Evolutionary conservation across 306 rosid species (phyloP).

Genomic region (Arachis stenosperma): DNA sequence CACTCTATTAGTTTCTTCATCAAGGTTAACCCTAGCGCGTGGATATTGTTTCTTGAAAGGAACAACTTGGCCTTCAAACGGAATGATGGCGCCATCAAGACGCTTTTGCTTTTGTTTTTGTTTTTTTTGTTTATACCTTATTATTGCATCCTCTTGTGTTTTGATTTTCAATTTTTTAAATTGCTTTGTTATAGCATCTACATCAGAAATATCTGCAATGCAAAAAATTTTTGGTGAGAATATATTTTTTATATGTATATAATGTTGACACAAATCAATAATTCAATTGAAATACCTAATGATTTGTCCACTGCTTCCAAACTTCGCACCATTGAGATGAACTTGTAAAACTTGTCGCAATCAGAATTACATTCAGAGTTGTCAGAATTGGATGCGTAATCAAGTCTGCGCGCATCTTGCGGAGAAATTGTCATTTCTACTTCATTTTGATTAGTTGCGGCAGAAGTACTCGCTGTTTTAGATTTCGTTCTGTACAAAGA

Average conservation of each 20-base stretch:
- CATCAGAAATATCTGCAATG: constrained; percentile 51
- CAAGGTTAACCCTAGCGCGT: constrained; percentile 92
- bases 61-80: constrained; percentile 56
- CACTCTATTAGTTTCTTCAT: constrained; percentile 88
- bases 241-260: constrained; percentile 15
- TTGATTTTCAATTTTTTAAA: constrained; percentile 63
- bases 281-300: constrained; percentile 54
- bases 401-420: too few relatives aligned
- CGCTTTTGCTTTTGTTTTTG: constrained; percentile 43
- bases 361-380: too few relatives aligned
- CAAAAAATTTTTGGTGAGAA: constrained; percentile 20
- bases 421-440: too few relatives aligned
- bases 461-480: too few relatives aligned
- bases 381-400: too few relatives aligned
- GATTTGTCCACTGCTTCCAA: constrained; percentile 29
- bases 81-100: constrained; percentile 59
- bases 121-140: constrained; percentile 43
- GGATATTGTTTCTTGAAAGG: constrained; percentile 70
- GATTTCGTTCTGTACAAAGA: constrained; percentile 3
- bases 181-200: constrained; percentile 56
- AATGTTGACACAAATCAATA: constrained; percentile 21
- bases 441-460: too few relatives aligned
- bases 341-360: too few relatives aligned
- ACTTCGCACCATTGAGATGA: too few relatives aligned
- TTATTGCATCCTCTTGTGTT: constrained; percentile 58